Conservation (phyloP, 1,284 basidiomycete species). For the Amylostereum chailletii region DNA sequence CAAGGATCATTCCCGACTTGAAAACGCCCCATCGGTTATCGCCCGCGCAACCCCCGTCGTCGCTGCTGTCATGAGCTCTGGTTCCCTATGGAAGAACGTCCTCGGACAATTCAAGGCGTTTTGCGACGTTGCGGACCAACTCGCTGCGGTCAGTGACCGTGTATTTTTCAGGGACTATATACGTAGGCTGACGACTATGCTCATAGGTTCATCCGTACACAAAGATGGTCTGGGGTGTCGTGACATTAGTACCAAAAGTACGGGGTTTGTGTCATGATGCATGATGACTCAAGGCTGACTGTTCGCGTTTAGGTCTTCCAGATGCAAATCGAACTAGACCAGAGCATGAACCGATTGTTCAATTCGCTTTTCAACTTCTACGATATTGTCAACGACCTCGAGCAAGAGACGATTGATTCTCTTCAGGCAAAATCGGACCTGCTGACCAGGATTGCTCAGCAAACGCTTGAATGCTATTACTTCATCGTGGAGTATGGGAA, state of each 20-base stretch:
- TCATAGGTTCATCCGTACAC: conserved; percentile 15
- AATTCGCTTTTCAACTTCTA: neutral
- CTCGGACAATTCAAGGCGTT: conserved; percentile 2
- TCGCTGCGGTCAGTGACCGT: neutral
- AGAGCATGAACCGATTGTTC: neutral
- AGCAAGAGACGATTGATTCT: neutral
- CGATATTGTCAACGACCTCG: neutral
- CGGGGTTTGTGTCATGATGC: neutral
- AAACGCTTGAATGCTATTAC: neutral
- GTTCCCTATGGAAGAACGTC: neutral
- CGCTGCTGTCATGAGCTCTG: neutral
- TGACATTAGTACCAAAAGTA: conserved; percentile 12
- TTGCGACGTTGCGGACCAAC: neutral
- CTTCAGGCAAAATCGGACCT: neutral
- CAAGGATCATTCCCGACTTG: neutral
- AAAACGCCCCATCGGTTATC: neutral
- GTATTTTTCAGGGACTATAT: neutral
- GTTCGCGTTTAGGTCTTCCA: conserved; percentile 3
- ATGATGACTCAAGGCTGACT: neutral
- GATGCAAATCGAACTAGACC: conserved; percentile 3
- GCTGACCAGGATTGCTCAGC: conserved; percentile 1
- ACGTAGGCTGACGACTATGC: neutral
- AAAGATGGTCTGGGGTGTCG: conserved; percentile 10
- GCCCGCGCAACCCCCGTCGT: neutral
- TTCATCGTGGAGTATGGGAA: neutral